Evolutionary conservation across 495 filamentous ascomycete species (phyloP).

Genomic region (Aspergillus homomorphus): DNA sequence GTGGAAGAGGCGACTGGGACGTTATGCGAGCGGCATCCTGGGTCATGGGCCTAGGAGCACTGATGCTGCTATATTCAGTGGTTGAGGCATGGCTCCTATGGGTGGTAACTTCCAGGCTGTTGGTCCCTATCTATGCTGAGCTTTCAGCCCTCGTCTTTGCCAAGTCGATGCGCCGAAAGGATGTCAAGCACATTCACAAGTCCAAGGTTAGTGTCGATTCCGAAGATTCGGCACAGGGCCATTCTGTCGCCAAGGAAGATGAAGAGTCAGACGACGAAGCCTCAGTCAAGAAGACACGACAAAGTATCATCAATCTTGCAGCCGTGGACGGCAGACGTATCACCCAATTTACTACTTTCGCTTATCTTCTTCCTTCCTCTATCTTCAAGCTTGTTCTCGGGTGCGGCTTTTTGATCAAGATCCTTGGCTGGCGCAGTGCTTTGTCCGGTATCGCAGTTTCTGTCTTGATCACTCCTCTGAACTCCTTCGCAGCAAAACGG

Average conservation of each 20-base stretch:
- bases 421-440: conserved; percentile 74
- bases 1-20: conserved; percentile 33
- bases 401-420: conserved; percentile 58
- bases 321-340: conserved; percentile 75
- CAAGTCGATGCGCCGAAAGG: conserved; percentile 77
- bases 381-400: conserved; percentile 62
- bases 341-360: conserved; percentile 64
- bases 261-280: not conserved
- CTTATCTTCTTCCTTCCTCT: conserved; percentile 56
- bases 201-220: conserved; percentile 45
- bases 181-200: conserved; percentile 50
- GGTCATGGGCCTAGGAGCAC: conserved; percentile 59
- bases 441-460: conserved; percentile 65
- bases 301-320: conserved; percentile 63
- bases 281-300: not conserved
- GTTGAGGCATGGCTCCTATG: conserved; percentile 64
- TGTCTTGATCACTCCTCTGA: conserved; percentile 62
- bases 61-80: conserved; percentile 53
- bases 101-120: conserved; percentile 60
- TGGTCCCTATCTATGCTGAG: conserved; percentile 64
- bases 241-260: conserved; percentile 44
- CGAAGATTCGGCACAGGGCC: conserved; percentile 60
- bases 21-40: conserved; percentile 56
- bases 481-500: conserved; percentile 63
- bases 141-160: conserved; percentile 71